Evolutionary conservation across 2,329 filamentous ascomycete species (phyloP).

Genomic region (Grosmannia penicillata): DNA sequence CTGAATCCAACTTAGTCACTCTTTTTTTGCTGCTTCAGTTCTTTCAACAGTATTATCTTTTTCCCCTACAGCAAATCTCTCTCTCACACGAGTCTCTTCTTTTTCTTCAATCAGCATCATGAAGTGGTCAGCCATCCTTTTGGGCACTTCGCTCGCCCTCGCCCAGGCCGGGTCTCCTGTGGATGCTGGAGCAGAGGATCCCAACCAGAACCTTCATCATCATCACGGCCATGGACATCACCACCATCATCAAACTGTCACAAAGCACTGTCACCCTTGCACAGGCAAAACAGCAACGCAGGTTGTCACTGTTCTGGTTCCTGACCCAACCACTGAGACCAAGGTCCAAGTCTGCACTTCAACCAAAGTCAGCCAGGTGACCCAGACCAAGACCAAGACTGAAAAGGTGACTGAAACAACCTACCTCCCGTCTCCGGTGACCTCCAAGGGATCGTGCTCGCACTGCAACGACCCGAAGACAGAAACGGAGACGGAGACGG

Average conservation of each 20-base stretch:
- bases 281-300: not conserved
- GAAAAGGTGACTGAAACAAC: too few relatives aligned
- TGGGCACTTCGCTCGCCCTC: conserved; percentile 6
- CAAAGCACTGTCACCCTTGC: not conserved
- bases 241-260: not conserved
- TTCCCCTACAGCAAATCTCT: not conserved
- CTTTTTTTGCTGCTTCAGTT: too few relatives aligned
- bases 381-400: too few relatives aligned
- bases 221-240: not conserved
- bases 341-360: conserved; percentile 1
- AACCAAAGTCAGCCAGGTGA: not conserved
- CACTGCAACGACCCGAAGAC: not conserved
- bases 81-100: not conserved
- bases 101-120: conserved; percentile 5
- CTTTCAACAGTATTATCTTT: not conserved
- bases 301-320: not conserved
- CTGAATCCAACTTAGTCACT: conserved; percentile 7
- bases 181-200: too few relatives aligned
- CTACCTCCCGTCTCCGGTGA: too few relatives aligned
- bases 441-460: too few relatives aligned
- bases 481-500: not conserved
- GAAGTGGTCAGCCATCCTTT: conserved; percentile 8
- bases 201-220: too few relatives aligned
- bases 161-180: too few relatives aligned
- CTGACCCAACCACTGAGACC: not conserved